Percentiles rank a stretch among this genome's conserved stretches.
These are phyloP conservation scores for Botrytis deweyae DNA, from an alignment of 2,329 filamentous ascomycete species.

Conservation along the genomic window DNA sequence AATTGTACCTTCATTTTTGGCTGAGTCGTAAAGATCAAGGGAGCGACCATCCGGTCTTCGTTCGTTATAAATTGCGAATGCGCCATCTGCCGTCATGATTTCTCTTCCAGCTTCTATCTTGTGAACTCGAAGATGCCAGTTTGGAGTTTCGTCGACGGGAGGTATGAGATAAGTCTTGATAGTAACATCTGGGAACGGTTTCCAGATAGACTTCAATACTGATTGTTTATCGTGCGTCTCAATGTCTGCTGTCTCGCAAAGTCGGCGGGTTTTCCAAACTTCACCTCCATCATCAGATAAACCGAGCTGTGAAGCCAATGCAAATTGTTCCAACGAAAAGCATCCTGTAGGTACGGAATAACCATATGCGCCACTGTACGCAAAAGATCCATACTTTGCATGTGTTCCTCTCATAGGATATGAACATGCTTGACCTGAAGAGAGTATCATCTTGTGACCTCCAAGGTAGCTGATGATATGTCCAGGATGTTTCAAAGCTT, in stretches of 20 bases:
- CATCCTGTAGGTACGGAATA: slow-evolving; percentile 76
- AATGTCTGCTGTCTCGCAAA: slow-evolving; percentile 63
- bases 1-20: slow-evolving; percentile 50
- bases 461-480: slow-evolving; percentile 71
- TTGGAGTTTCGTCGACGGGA: slow-evolving; percentile 55
- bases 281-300: slow-evolving; percentile 76
- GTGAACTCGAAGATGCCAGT: slow-evolving; percentile 70
- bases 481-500: slow-evolving; percentile 63
- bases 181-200: slow-evolving; percentile 66
- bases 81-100: slow-evolving; percentile 71
- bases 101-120: slow-evolving; percentile 58
- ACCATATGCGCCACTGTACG: slow-evolving; percentile 72
- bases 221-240: slow-evolving; percentile 54
- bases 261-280: slow-evolving; percentile 73
- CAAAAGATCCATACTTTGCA: slow-evolving; percentile 78
- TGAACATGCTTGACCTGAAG: slow-evolving; percentile 76
- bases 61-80: slow-evolving; percentile 66
- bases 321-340: slow-evolving; percentile 74
- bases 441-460: slow-evolving; percentile 74
- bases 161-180: slow-evolving; percentile 66
- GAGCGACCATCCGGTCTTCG: slow-evolving; percentile 49
- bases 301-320: slow-evolving; percentile 72
- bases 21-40: slow-evolving; percentile 50
- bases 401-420: slow-evolving; percentile 81
- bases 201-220: slow-evolving; percentile 68